Percentiles rank a stretch among this genome's conserved stretches.
phyloP scores from a whole-genome alignment of 2,329 filamentous ascomycete genomes.

The Pseudocercospora crystallina region DNA sequence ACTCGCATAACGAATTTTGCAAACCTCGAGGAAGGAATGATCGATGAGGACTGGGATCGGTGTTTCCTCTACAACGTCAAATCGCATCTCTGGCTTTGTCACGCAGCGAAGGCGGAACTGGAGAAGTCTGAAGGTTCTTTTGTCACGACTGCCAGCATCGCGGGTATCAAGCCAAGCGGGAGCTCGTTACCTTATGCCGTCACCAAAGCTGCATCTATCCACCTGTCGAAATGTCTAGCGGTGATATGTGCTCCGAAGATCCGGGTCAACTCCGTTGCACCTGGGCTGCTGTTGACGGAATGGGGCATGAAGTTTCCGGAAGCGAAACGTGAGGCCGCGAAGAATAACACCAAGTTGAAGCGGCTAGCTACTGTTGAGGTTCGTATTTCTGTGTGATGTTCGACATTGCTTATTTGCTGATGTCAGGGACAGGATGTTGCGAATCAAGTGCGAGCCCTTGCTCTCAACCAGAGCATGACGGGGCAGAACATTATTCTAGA shows the following conservation, averaged over 20 bases:
- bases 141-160: slow-evolving; percentile 63
- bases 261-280: slow-evolving; percentile 60
- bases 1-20: slow-evolving; percentile 35
- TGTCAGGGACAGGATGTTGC: slow-evolving; percentile 48
- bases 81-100: slow-evolving; percentile 60
- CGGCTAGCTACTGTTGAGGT: slow-evolving; percentile 57
- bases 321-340: slow-evolving; percentile 44
- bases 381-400: background rate
- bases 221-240: slow-evolving; percentile 57
- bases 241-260: slow-evolving; percentile 55
- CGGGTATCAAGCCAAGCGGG: slow-evolving; percentile 63
- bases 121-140: slow-evolving; percentile 61
- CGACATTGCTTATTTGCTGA: slow-evolving; percentile 3
- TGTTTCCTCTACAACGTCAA: slow-evolving; percentile 60
- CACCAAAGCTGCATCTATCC: slow-evolving; percentile 45
- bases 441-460: slow-evolving; percentile 54
- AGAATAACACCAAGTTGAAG: slow-evolving; percentile 47
- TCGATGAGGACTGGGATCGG: slow-evolving; percentile 40
- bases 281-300: slow-evolving; percentile 50
- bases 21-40: slow-evolving; percentile 38
- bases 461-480: slow-evolving; percentile 51
- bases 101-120: slow-evolving; percentile 55
- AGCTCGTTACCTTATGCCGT: slow-evolving; percentile 53
- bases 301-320: slow-evolving; percentile 51
- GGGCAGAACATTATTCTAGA: slow-evolving; percentile 56